Evolutionary conservation across 140 eudicot genomes (phyloP).

Genomic region (Oenanthe javanica): DNA sequence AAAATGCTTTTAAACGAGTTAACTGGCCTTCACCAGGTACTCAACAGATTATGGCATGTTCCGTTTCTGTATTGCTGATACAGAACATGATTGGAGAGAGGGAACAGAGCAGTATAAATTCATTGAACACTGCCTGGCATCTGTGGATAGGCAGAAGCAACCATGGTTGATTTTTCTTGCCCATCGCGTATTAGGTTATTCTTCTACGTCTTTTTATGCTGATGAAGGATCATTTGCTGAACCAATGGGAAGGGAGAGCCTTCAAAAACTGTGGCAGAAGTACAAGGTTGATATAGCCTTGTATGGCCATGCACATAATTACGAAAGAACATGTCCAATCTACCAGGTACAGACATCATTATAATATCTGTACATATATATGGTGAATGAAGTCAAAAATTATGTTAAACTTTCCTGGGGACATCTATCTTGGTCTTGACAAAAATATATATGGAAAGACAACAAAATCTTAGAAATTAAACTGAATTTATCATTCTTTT

Average conservation of each 20-base stretch:
- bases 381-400: neutral
- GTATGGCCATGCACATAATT: conserved; percentile 65
- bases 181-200: conserved; percentile 60
- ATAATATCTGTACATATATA: neutral
- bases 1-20: neutral
- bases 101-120: conserved; percentile 62
- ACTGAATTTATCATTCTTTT: neutral
- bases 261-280: conserved; percentile 62
- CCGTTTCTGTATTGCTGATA: conserved; percentile 61
- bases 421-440: neutral
- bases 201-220: conserved; percentile 37
- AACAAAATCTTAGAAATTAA: neutral
- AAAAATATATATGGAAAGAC: neutral
- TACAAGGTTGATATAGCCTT: conserved; percentile 67
- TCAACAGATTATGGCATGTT: conserved; percentile 66
- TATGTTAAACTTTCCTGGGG: neutral
- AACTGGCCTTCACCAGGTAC: conserved; percentile 30
- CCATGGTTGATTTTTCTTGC: conserved; percentile 69
- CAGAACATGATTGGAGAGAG: conserved; percentile 71
- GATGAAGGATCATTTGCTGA: conserved; percentile 51
- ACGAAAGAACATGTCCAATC: conserved; percentile 59
- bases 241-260: conserved; percentile 61
- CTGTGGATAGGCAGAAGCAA: conserved; percentile 54
- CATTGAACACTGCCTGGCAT: conserved; percentile 60
- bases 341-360: conserved; percentile 49